Percentiles rank a stretch among this genome's conserved stretches.
These are phyloP conservation scores for Thielaviopsis euricoi DNA, from an alignment of 2,329 filamentous ascomycete genomes.

Conservation along the genomic window DNA sequence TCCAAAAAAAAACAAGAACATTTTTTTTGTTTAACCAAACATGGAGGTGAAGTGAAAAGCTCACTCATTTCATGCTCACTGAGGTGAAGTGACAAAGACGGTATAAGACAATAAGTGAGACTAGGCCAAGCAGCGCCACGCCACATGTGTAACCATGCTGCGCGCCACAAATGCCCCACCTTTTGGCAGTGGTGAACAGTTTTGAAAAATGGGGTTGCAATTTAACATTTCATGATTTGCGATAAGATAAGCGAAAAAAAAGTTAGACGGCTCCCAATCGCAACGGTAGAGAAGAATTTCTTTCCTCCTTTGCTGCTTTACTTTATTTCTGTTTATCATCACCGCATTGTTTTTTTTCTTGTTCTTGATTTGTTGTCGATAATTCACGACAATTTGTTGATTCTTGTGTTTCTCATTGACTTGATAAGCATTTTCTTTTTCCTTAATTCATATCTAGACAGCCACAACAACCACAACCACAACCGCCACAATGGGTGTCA, in stretches of 20 bases:
- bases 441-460: background rate
- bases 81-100: too few relatives aligned
- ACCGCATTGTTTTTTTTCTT: slow-evolving; percentile 4
- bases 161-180: background rate
- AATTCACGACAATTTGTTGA: background rate
- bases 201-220: background rate
- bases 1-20: too few relatives aligned
- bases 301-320: background rate
- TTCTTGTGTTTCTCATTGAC: background rate
- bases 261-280: slow-evolving; percentile 6
- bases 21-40: too few relatives aligned
- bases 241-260: slow-evolving; percentile 14
- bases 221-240: background rate
- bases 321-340: slow-evolving; percentile 2
- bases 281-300: slow-evolving; percentile 1
- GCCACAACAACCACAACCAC: slow-evolving; percentile 11
- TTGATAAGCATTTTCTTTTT: slow-evolving; percentile 1
- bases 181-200: background rate
- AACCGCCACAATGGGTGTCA: slow-evolving; percentile 14
- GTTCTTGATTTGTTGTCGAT: background rate
- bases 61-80: too few relatives aligned
- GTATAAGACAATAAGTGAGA: too few relatives aligned
- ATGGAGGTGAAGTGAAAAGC: too few relatives aligned
- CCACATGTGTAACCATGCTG: background rate
- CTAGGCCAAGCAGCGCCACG: too few relatives aligned